These are phyloP conservation scores for Colletotrichum siamense DNA, from an alignment of 2,329 filamentous ascomycete genomes.

Conservation along the genomic window DNA sequence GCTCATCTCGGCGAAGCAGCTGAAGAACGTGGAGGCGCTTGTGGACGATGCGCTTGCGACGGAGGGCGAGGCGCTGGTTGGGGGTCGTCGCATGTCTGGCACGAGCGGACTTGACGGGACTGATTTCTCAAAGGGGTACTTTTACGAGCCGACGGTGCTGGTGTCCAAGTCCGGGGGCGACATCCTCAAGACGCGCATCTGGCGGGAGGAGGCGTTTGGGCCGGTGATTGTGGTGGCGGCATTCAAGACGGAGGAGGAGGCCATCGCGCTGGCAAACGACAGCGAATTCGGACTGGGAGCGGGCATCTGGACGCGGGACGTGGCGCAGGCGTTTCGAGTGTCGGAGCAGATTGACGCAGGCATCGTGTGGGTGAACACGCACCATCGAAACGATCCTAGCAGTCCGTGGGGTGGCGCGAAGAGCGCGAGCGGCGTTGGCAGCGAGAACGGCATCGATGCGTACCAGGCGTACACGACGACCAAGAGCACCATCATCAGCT, in stretches of 20 bases:
- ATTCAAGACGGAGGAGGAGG: constrained; percentile 77
- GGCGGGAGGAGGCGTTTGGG: constrained; percentile 83
- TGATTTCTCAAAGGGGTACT: constrained; percentile 68
- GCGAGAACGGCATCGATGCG: constrained; percentile 74
- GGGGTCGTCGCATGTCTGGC: constrained; percentile 55
- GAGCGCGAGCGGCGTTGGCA: constrained; percentile 69
- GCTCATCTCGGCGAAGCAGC: constrained; percentile 65
- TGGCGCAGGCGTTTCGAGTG: constrained; percentile 76
- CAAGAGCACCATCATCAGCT: constrained; percentile 75
- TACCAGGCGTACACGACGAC: constrained; percentile 63
- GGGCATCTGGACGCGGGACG: constrained; percentile 76
- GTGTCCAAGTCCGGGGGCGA: constrained; percentile 55
- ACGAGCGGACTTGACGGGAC: constrained; percentile 53
- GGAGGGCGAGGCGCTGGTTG: constrained; percentile 41
- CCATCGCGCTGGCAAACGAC: constrained; percentile 73
- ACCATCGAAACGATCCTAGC: constrained; percentile 75
- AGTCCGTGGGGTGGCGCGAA: constrained; percentile 74
- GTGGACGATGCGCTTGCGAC: constrained; percentile 66
- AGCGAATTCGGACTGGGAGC: constrained; percentile 80
- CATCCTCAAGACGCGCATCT: constrained; percentile 74
- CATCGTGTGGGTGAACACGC: constrained; percentile 62
- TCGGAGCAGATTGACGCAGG: constrained; percentile 74
- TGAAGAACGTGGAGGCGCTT: constrained; percentile 71
- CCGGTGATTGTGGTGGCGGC: constrained; percentile 78
- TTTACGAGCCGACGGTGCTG: constrained; percentile 82